Conservation (phyloP, 768 basidiomycete species). For the Podaxis sp. region DNA sequence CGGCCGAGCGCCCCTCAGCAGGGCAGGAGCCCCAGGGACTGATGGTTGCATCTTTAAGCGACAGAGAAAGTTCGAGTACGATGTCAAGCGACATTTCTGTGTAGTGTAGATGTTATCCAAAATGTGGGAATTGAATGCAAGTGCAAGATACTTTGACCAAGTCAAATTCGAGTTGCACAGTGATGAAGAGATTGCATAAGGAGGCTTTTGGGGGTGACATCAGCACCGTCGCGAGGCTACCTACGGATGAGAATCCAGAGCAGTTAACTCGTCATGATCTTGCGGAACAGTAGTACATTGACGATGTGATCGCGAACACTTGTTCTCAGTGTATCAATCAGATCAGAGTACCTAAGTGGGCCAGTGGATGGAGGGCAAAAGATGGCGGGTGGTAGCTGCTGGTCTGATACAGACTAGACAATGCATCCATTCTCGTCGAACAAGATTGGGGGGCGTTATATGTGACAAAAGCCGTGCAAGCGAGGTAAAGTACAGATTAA, state of each 20-base stretch:
- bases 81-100: conserved; percentile 69
- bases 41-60: conserved; percentile 38
- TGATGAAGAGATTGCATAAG: conserved; percentile 9
- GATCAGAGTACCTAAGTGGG: conserved; percentile 47
- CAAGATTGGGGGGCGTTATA: not conserved
- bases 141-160: conserved; percentile 4
- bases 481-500: not conserved
- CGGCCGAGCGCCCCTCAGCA: too few relatives aligned
- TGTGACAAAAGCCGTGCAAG: not conserved
- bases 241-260: conserved; percentile 16
- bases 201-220: not conserved
- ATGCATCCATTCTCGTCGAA: not conserved
- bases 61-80: conserved; percentile 55
- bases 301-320: conserved; percentile 36
- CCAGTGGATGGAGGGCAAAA: conserved; percentile 37
- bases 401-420: not conserved
- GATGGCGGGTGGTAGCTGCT: conserved; percentile 8
- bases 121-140: not conserved
- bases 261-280: conserved; percentile 16
- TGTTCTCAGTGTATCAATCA: conserved; percentile 29
- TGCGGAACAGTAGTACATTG: conserved; percentile 48
- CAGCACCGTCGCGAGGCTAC: conserved; percentile 25
- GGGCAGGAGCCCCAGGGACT: too few relatives aligned
- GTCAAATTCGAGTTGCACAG: conserved; percentile 12
- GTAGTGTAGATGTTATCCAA: conserved; percentile 40